Percentiles rank a stretch among this genome's conserved stretches.
Evolutionary conservation across 164 flowering plant genomes (phyloP).

Genomic region (Stephania japonica): DNA sequence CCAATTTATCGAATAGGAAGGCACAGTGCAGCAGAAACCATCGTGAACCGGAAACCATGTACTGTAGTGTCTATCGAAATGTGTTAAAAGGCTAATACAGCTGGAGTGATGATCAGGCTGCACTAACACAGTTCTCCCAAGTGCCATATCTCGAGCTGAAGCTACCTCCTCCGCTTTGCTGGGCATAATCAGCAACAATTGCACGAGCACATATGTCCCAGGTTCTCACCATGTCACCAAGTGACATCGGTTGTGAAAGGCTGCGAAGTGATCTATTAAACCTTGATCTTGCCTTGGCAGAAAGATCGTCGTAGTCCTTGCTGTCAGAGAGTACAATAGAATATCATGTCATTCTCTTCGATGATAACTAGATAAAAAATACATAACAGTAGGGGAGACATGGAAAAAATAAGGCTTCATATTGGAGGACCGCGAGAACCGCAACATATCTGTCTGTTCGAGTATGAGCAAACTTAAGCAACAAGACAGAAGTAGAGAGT

Average conservation of each 20-base stretch:
- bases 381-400: not conserved
- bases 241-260: constrained; percentile 73
- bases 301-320: constrained; percentile 65
- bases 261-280: constrained; percentile 57
- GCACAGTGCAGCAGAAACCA: no score
- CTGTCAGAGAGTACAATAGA: constrained; percentile 25
- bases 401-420: not conserved
- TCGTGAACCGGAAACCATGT: no score
- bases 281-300: constrained; percentile 55
- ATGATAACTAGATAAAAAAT: not conserved
- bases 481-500: not conserved
- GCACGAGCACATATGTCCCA: constrained; percentile 83
- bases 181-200: constrained; percentile 59
- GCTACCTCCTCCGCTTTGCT: constrained; percentile 72
- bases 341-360: not conserved
- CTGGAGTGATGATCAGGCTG: constrained; percentile 11
- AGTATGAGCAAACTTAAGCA: not conserved
- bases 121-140: constrained; percentile 68
- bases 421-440: not conserved
- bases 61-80: no score
- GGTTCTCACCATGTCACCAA: constrained; percentile 63
- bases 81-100: no score
- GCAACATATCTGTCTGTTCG: not conserved
- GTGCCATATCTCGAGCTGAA: constrained; percentile 79
- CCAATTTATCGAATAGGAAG: no score